Base-by-base conservation (phyloP, 2,329 filamentous ascomycete species). In the Rhytidhysteron rufulum region DNA sequence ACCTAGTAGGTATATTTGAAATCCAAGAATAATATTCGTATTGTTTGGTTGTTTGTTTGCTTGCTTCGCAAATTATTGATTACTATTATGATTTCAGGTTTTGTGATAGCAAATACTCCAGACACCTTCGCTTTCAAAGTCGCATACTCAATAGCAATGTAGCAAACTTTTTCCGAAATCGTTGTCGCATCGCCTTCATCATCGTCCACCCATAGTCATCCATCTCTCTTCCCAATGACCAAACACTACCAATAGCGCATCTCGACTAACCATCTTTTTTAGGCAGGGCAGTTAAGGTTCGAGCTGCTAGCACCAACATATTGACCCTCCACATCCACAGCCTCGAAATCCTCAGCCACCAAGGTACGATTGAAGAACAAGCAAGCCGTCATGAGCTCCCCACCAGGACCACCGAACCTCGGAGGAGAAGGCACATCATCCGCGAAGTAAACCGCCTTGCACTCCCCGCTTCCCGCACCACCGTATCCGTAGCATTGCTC, bases 401-500 rank as follows among this genome's bases (percentile, higher is more conserved):
- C 65, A 1, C 60, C 60, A 5, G 48, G 27, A 2, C 50, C 49
- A 5, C 61, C 63, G 31, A 60, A 66, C 2, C 55, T 57, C n/a
- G 51, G 42, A 7, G 66, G 66, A 7, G 57, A 51, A 11, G 48
- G 46, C n/a, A 68, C 50, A n/a, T 65, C 56, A 34, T 67, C 54
- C 2, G 60, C 65, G 54, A 67, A 58, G 21, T 58, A 63, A 2
- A 57, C 61, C 7, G 53, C 52, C 40, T 61, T 60, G 51, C 67
- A 70, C 29, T 62, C 47, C 8, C 45, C 48, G n/a, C 43, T 42
- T 30, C 57, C 49, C 13, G 43, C 41, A 24, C 51, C 44, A 9
- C 66, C 66, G 33, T 62, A 65, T 10, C 67, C 66, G 40, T 69
- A 64, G 50, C 67, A 70, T 44, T 69, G 67, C 43, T 68, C 39